Base-by-base conservation (phyloP, 805 yeast species). In the Monosporozyma unispora region DNA sequence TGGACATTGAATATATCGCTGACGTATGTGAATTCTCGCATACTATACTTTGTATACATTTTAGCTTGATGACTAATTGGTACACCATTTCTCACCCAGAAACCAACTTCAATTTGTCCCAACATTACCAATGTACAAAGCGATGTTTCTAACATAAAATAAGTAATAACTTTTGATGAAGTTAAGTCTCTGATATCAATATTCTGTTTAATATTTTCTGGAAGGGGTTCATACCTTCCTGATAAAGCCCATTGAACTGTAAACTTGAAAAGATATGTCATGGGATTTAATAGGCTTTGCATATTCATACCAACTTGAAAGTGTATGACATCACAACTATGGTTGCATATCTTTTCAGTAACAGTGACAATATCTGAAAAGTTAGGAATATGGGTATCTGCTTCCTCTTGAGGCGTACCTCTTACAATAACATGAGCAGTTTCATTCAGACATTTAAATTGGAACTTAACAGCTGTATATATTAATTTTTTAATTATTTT, bases 61-160 rank as follows among this genome's bases (percentile, higher is more conserved):
- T 81, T 84, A 54, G 85, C 74, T 61, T 91, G 98, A 23, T 82
- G 80, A 39, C 84, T 74, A 4, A 88, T 81, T 39, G 90, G 83
- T 51, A 79, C 76, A 0, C 99, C 99, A 66, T 91, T 91, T 59
- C 98, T 77, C 0, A 91, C 96, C 98, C 98, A 91, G 50, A 84
- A 77, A 0, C 96, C 96, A 0, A 85, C 81, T 52, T 87, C 83
- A 8, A 91, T 85, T 59, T 93, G 97, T 0, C 96, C 80, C 54
- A 87, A 67, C 8, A 87, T 66, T 0, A 87, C 96, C 27, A 88
- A 61, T 0, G 90, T 83, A 50, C 95, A 73, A 19, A 93, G 64
- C 0, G 96, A 84, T 54, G 84, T 82, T 54, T 88, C 96, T 54
- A 62, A 60, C 9, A 63, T 53, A 44, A 62, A 58, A 27, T 62